phyloP scores from a whole-genome alignment of 2,329 filamentous ascomycete genomes.

The Xylaria sp. region DNA sequence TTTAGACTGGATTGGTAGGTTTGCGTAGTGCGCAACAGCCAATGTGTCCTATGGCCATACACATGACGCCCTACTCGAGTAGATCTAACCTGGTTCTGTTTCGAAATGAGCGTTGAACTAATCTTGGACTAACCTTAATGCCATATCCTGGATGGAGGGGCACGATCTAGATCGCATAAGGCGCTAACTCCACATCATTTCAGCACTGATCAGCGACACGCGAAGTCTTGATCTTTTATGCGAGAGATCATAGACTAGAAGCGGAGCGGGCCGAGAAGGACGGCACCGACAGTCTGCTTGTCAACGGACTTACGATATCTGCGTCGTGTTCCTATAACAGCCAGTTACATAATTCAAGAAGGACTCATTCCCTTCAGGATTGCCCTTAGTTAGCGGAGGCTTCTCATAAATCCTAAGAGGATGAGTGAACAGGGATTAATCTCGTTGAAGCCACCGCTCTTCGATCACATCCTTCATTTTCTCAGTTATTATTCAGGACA shows the following conservation, averaged over 20 bases:
- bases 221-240: conserved; percentile 8
- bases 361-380: background rate
- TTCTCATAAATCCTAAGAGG: background rate
- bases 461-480: background rate
- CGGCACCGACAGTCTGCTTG: conserved; percentile 3
- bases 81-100: background rate
- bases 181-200: conserved; percentile 3
- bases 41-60: background rate
- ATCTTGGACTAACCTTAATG: background rate
- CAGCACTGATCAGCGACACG: conserved; percentile 2
- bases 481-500: background rate
- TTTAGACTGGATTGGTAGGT: background rate
- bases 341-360: background rate
- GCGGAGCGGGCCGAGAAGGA: conserved; percentile 29
- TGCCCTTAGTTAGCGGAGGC: background rate
- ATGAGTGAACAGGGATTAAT: background rate
- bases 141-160: background rate
- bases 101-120: background rate
- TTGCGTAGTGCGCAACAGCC: background rate
- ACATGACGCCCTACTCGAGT: background rate
- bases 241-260: background rate
- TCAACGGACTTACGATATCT: background rate
- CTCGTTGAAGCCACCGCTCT: too few species aligned
- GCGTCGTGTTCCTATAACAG: background rate
- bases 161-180: background rate